Percentiles rank a stretch among this genome's conserved stretches.
These are phyloP conservation scores for Epichloe festucae DNA, from an alignment of 2,329 filamentous ascomycete species.

Conservation along the genomic window DNA sequence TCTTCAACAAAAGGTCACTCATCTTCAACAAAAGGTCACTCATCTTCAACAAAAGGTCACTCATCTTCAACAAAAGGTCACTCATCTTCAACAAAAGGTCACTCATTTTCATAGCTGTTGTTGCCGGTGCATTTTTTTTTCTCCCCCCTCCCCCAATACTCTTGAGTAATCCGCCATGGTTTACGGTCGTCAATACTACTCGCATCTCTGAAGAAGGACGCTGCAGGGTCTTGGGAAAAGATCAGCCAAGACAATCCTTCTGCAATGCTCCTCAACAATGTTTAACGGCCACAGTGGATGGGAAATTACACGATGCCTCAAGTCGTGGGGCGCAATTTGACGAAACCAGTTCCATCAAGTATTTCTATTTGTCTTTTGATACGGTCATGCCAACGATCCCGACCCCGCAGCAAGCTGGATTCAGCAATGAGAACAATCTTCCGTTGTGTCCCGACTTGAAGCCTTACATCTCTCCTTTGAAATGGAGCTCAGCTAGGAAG, in stretches of 20 bases:
- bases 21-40: not conserved
- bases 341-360: constrained; percentile 18
- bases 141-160: not conserved
- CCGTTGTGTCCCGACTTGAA: constrained; percentile 52
- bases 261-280: not conserved
- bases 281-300: not conserved
- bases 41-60: not conserved
- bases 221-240: not conserved
- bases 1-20: not conserved
- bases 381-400: constrained; percentile 21
- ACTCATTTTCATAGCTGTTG: not conserved
- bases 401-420: constrained; percentile 8
- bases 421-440: constrained; percentile 20
- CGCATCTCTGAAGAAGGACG: not conserved
- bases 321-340: constrained; percentile 1
- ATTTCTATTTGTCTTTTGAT: constrained; percentile 29
- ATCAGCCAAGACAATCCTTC: not conserved
- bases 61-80: too few species aligned
- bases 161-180: not conserved
- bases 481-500: constrained; percentile 61
- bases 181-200: not conserved
- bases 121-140: not conserved
- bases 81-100: not conserved
- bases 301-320: not conserved
- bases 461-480: constrained; percentile 56